Conservation (phyloP, 352 stramenopile species). For the Thalassiosira mediterranea region DNA sequence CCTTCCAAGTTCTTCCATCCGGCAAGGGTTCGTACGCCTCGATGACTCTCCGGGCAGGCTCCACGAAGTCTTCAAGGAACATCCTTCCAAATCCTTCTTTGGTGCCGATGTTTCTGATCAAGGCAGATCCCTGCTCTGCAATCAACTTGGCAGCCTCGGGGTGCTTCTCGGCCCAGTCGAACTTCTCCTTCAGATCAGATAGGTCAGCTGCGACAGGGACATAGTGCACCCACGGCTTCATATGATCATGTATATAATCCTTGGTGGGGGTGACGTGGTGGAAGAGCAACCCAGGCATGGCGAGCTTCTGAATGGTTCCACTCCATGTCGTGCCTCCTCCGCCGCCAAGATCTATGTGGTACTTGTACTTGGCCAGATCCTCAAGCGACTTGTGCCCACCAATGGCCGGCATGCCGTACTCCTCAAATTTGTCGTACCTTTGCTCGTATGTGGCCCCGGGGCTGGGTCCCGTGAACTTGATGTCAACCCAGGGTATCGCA, state of each 20-base stretch:
- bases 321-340: slow-evolving; percentile 35
- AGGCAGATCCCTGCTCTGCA: slow-evolving; percentile 17
- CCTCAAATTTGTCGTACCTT: background rate
- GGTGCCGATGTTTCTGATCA: slow-evolving; percentile 15
- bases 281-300: slow-evolving; percentile 44
- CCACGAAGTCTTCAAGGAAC: slow-evolving; percentile 17
- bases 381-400: slow-evolving; percentile 5
- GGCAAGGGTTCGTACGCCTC: slow-evolving; percentile 20
- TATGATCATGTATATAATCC: slow-evolving; percentile 44
- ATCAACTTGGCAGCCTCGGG: slow-evolving; percentile 30
- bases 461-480: slow-evolving; percentile 23
- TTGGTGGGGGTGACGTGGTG: slow-evolving; percentile 53
- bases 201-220: slow-evolving; percentile 43
- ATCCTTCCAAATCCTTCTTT: slow-evolving; percentile 16
- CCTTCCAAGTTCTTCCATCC: background rate
- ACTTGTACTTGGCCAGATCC: slow-evolving; percentile 20
- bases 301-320: slow-evolving; percentile 42
- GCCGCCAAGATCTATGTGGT: slow-evolving; percentile 32
- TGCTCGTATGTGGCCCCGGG: background rate
- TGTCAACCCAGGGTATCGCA: slow-evolving; percentile 16
- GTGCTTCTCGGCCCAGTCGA: slow-evolving; percentile 46
- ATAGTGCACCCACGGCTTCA: slow-evolving; percentile 49
- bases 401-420: slow-evolving; percentile 1
- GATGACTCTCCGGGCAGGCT: slow-evolving; percentile 21
- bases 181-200: slow-evolving; percentile 39